Evolutionary conservation across 192 early-diverging fungal species (phyloP), one percentile per base, ranked within the genome.

Genomic region (Dissophora globulifera): DNA sequence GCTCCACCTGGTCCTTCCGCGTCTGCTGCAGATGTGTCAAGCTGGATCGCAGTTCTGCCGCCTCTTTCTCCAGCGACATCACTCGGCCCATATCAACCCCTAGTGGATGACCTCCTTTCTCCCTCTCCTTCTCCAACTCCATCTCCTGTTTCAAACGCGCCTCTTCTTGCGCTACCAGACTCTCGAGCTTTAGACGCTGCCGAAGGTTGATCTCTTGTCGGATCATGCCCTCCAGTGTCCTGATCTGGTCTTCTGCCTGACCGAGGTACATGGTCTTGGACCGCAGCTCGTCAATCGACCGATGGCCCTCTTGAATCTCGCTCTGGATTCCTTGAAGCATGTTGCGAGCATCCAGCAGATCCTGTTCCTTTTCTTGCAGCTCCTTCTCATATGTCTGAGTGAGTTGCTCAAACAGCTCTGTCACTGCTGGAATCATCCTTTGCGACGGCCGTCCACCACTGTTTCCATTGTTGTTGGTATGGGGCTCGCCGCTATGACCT

Each of bases 311-410:
- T 11, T 69, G 51, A 11, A 85, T 50, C 20, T 80, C 70, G 13
- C 62, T 50, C 25, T 72, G 58, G 20, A 76, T 54, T 3, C 59
- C 30, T 3, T 78, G 62, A 13, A 83, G 55, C 26, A 81, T 53
- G 7, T 60, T 65, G 10, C 69, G 69, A 10, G 78, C 78, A 23
- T 79, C 78, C 32, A 78, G 27, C 30, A 85, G 23, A 31, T 78
- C 64, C 26, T 80, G 72, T 11, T 85, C 84, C 40, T 81, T 81
- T 13, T 83, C 78, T 5, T 61, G 42, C 8, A 82, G 26, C 16
- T 85, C 84, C 22, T 66, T 75, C 41, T 83, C 82, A 38, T 80
- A 85, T 16, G 79, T 78, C 25, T 69, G 67, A 3, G 78, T 70
- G 32, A 83, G 65, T 8, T 78, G 71, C 38, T 83, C 80, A 70